A percentile compares a stretch with the other conserved stretches of the same genome.
Evolutionary conservation across 345 rosid species (phyloP).

Genomic region (Eucalyptus brandiana): DNA sequence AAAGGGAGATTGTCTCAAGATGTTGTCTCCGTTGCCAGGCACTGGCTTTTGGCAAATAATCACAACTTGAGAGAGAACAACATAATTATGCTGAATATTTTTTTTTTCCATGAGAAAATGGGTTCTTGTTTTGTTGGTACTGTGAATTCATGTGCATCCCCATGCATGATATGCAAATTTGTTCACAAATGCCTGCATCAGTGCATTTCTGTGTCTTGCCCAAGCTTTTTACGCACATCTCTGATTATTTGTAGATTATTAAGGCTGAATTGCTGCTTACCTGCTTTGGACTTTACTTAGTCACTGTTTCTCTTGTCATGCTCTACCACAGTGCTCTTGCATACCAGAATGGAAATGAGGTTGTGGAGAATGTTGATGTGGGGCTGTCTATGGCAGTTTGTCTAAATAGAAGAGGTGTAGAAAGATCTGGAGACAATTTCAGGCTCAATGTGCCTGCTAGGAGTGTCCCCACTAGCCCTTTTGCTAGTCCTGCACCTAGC

Average conservation of each 20-base stretch:
- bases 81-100: background rate
- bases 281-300: background rate
- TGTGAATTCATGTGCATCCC: background rate
- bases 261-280: background rate
- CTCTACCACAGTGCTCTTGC: constrained; percentile 18
- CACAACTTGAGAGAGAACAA: background rate
- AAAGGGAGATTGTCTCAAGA: background rate
- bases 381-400: background rate
- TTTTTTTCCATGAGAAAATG: background rate
- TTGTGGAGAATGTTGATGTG: constrained; percentile 14
- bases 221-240: background rate
- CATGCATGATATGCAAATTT: background rate
- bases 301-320: background rate
- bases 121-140: background rate
- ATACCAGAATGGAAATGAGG: constrained; percentile 16
- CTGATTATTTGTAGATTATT: background rate
- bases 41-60: background rate
- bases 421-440: constrained; percentile 18
- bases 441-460: constrained; percentile 33
- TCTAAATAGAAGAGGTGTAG: constrained; percentile 9
- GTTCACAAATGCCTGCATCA: background rate
- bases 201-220: background rate
- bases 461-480: constrained; percentile 69
- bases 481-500: constrained; percentile 41
- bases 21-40: background rate